These are phyloP conservation scores for Crataegus laevigata DNA, from an alignment of 306 rosid species.

Conservation along the genomic window DNA sequence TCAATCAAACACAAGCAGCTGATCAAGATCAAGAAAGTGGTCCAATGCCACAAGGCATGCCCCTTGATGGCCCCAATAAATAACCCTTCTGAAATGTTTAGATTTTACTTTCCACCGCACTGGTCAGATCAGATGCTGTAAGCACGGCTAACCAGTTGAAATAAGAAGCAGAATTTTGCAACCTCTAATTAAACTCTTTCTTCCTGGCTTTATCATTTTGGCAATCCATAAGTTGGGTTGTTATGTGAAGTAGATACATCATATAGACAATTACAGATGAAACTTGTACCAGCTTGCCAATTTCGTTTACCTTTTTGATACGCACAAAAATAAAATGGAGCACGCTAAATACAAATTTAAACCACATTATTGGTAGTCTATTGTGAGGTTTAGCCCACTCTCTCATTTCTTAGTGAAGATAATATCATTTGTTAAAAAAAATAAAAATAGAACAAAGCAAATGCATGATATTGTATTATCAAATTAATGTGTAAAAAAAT, in stretches of 20 bases:
- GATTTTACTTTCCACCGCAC: background rate
- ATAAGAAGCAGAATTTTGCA: background rate
- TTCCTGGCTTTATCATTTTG: background rate
- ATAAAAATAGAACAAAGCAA: no score
- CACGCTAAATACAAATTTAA: no score
- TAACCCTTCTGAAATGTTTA: background rate
- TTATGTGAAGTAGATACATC: background rate
- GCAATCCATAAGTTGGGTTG: background rate
- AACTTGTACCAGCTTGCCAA: no score
- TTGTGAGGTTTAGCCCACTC: no score
- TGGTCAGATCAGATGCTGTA: background rate
- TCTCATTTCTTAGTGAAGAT: no score
- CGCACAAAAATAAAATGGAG: no score
- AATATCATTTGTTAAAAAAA: no score
- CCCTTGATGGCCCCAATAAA: conserved; percentile 8
- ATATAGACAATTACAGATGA: no score
- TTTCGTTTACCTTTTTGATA: no score
- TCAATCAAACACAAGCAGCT: conserved; percentile 34
- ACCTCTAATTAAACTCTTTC: background rate
- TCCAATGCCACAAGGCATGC: conserved; percentile 12
- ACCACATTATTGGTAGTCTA: no score
- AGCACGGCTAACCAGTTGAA: background rate
- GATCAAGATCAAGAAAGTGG: conserved; percentile 27
- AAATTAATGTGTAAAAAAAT: no score
- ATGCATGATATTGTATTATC: no score